Evolutionary conservation across 306 rosid genomes (phyloP), one percentile per base, ranked within the genome.

Genomic region (Purshia tridentata): DNA sequence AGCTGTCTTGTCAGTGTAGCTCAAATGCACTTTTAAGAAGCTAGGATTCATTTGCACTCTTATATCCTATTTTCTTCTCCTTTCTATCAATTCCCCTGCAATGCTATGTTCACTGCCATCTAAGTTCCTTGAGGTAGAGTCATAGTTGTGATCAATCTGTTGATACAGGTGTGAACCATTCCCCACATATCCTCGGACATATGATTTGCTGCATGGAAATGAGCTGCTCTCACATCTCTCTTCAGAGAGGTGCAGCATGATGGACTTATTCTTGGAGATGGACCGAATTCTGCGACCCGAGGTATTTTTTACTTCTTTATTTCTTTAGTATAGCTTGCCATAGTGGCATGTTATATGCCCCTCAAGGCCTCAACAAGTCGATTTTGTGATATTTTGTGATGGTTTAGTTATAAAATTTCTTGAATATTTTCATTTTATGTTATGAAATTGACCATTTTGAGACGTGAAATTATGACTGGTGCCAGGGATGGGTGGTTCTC

Each of bases 281-380:
- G 99, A 95, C 74, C 84, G 99, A 76, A 90, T 95, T 76, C 80
- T 95, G 65, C 99, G 99, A 52, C 99, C 98, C 65, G 98, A 95
- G 98, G 99, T 92, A 82, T 16, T 42, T 49, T 52, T 0, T 50
- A 7, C 29, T 2, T 49, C 9, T 2, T 5, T 50, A 12, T 50
- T 50, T 15, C 72, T n/a, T 44, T 40, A 4, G 6, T 23, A 66
- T 14, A 4, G 10, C n/a, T 16, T 67, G 45, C 72, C 29, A 48
- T 51, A 10, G n/a, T 23, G 48, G 35, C 48, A 50, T 68, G 61
- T 18, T 11, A 53, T 29, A 61, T 59, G 8, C 9, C 55, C 42
- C 16, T 46, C 41, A 6, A 48, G 73, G 60, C 48, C 47, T 67
- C 72, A 35, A 35, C 49, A 69, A 51, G 13, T 50, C 1, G 4